A percentile compares a stretch with the other conserved stretches of the same genome.
Evolutionary conservation across 2,329 filamentous ascomycete genomes (phyloP).

Genomic region (Akanthomyces lecanii): DNA sequence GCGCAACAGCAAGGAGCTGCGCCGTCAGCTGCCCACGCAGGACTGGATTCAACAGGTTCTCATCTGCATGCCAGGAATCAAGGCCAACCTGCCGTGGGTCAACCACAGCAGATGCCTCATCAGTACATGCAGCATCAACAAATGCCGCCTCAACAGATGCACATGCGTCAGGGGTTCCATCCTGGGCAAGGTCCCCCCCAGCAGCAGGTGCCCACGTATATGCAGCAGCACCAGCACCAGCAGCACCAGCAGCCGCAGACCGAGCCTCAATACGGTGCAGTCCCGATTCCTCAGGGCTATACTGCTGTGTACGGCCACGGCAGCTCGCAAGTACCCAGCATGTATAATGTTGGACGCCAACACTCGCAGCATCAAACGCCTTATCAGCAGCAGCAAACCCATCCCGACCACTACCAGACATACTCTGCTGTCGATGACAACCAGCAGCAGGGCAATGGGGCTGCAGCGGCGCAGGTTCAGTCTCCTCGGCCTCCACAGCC

Average conservation of each 20-base stretch:
- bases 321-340: not conserved
- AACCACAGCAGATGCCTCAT: not conserved
- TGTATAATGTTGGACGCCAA: not conserved
- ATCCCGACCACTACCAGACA: not conserved
- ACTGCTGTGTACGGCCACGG: conserved; percentile 8
- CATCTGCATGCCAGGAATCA: not conserved
- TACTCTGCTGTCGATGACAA: not conserved
- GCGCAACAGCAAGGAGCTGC: conserved; percentile 10
- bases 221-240: conserved; percentile 13
- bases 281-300: conserved; percentile 13
- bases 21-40: not conserved
- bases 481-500: not conserved
- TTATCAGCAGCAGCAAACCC: not conserved
- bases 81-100: not conserved
- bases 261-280: conserved; percentile 18
- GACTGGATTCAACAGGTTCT: not conserved
- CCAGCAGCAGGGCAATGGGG: not conserved
- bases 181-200: not conserved
- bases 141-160: not conserved
- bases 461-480: not conserved
- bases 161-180: not conserved
- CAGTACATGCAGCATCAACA: conserved; percentile 2
- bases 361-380: not conserved
- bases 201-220: conserved; percentile 15
- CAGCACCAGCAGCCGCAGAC: conserved; percentile 2